Evolutionary conservation across 305 asterid genomes (phyloP), one percentile per base, ranked within the genome.

Genomic region (Plantago lanceolata): DNA sequence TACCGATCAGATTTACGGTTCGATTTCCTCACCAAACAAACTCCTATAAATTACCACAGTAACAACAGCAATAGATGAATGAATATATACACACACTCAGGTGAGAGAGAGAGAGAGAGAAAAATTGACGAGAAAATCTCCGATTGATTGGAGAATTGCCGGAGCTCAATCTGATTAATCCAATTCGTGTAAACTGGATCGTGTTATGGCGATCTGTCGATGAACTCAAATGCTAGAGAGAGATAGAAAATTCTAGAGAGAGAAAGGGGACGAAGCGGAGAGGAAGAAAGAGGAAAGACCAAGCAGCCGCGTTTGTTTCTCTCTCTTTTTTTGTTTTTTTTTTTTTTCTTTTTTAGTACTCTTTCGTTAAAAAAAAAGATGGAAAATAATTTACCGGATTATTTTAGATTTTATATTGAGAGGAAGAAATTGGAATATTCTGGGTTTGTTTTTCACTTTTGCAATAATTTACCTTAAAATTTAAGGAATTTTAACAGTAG

Each of bases 251-350:
- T 44, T 57, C 62, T 65, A 71, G 19, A 68, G 82, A 74, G 74
- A 71, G 70, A 64, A 48, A 68, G 43, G 43, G 28, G 61, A 48
- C 44, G 61, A 13, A 20, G 19, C 26, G 63, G 52, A 24, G 51
- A 49, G 53, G 57, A 61, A 33, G 69, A 70, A 65, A 73, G 72
- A 81, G 71, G 47, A 71, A 66, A 67, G 68, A 71, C 69, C 67
- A 74, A 61, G 84, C 87, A 74, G 80, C 87, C 81, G 85, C 78
- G 80, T 75, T 75, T 73, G 45, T 35, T 45, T 65, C 17, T 26
- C 48, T 5, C 24, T 63, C 58, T 21, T 15, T 63, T 16, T 47
- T 1, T 31, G 9, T 58, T 11, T 31, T 17, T 13, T 16, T 26
- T 29, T 49, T 43, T 48, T 17, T 17, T 8, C 1, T 1, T 24